phyloP scores from a whole-genome alignment of 140 eudicot species.

The Ambrosia hybrid region DNA sequence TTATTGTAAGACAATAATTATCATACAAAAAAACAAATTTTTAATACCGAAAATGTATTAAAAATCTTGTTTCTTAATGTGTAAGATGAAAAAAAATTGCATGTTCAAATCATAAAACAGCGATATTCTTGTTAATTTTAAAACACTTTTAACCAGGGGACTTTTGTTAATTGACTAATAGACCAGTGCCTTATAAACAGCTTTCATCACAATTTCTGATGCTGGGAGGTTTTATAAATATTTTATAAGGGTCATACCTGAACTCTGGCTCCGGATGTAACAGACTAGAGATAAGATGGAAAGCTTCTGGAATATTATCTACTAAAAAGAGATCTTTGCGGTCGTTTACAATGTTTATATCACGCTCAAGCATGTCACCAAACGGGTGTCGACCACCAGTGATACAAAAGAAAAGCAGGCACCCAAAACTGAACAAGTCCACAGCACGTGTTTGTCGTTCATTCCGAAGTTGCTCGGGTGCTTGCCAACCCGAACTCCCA shows the following conservation, averaged over 20 bases:
- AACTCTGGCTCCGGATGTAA: slow-evolving; percentile 67
- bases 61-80: too few relatives aligned
- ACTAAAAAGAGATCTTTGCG: slow-evolving; percentile 74
- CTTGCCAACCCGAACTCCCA: slow-evolving; percentile 99
- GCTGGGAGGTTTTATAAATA: too few relatives aligned
- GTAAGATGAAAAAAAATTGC: too few relatives aligned
- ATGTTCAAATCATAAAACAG: too few relatives aligned
- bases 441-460: slow-evolving; percentile 91
- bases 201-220: too few relatives aligned
- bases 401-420: slow-evolving; percentile 82
- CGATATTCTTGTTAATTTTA: too few relatives aligned
- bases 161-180: too few relatives aligned
- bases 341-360: slow-evolving; percentile 65
- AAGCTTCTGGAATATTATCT: slow-evolving; percentile 83
- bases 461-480: slow-evolving; percentile 83
- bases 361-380: slow-evolving; percentile 86
- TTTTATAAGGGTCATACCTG: slow-evolving; percentile 47
- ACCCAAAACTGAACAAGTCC: slow-evolving; percentile 85
- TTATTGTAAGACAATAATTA: too few relatives aligned
- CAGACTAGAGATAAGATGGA: slow-evolving; percentile 66
- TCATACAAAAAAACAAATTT: too few relatives aligned
- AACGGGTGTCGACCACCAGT: slow-evolving; percentile 94
- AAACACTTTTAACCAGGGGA: too few relatives aligned
- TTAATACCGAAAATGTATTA: too few relatives aligned
- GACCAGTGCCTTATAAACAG: too few relatives aligned